Base-by-base conservation (phyloP, 1,284 basidiomycete species). In the Moesziomyces parantarcticus region DNA sequence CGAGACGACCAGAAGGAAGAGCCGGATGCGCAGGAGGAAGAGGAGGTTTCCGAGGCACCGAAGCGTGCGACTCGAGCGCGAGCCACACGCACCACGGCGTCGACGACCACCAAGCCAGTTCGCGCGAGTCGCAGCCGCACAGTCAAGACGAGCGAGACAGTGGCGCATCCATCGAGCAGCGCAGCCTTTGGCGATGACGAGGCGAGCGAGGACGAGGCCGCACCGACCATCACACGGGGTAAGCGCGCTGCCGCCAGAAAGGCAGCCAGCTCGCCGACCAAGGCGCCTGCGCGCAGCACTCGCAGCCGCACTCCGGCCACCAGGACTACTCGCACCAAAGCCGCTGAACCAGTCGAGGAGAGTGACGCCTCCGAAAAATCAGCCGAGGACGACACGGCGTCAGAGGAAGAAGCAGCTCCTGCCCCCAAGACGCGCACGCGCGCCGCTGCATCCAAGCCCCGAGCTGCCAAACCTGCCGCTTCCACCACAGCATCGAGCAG, bases 111-210 rank as follows among this genome's bases (percentile, higher is more conserved):
- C 3, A 54, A 54, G 46, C 50, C 45, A 5, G 47, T 47, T 1
- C 45, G 60, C 5, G 16, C 51, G 13, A 59, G 56, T 0, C 53
- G 66, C 7, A 44, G 41, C 26, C 44, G 62, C 1, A 43, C 50
- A 0, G 41, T 43, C 16, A 71, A 64, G 40, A 6, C 29, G 3
- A 47, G 20, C 13, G 51, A 39, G 25, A 1, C 22, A n/a, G n/a
- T n/a, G 8, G 51, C 42, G n/a, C 16, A 50, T 8, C 66, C 66
- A 0, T 69, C 66, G 14, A 60, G 57, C 4, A 71, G 62, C 21
- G 58, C 62, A 25, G 68, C 54, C 1, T 62, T 48, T 22, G 68
- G 62, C 16, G 68, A 71, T 36, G 68, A 71, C 43, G 68, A 71
- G 47, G 68, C 68, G 7, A 61, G 58, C 36, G 61, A 65, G 9